A percentile compares a stretch with the other conserved stretches of the same genome.
Evolutionary conservation across 352 stramenopile species (phyloP).

Genomic region (Phytophthora nicotianae): DNA sequence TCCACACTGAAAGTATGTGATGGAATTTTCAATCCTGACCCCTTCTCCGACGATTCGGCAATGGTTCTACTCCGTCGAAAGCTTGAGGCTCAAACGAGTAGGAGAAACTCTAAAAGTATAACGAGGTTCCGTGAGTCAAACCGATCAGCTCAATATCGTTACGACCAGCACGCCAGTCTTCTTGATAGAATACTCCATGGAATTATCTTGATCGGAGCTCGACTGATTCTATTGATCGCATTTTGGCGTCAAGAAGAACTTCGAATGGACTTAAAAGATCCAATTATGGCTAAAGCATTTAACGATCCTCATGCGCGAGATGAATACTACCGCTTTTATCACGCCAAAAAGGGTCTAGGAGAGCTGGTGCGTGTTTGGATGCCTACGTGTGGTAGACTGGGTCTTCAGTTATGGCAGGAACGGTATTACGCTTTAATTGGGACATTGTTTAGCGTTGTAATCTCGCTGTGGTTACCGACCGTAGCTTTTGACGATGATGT

Average conservation of each 20-base stretch:
- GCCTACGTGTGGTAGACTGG: slow-evolving; percentile 59
- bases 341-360: slow-evolving; percentile 45
- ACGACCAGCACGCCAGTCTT: not conserved
- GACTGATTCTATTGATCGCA: slow-evolving; percentile 41
- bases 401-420: slow-evolving; percentile 54
- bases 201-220: slow-evolving; percentile 2
- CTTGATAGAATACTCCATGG: slow-evolving; percentile 1
- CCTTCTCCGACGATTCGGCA: slow-evolving; percentile 22
- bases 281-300: slow-evolving; percentile 42
- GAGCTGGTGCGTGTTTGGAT: slow-evolving; percentile 67
- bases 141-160: slow-evolving; percentile 15
- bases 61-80: slow-evolving; percentile 23
- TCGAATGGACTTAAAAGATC: slow-evolving; percentile 46
- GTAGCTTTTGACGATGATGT: slow-evolving; percentile 3
- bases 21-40: slow-evolving; percentile 20
- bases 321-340: slow-evolving; percentile 48
- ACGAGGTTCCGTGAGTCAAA: slow-evolving; percentile 1
- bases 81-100: slow-evolving; percentile 1
- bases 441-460: slow-evolving; percentile 23
- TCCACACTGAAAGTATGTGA: slow-evolving; percentile 23
- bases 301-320: slow-evolving; percentile 33
- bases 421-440: slow-evolving; percentile 44
- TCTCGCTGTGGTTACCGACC: slow-evolving; percentile 11
- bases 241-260: slow-evolving; percentile 71
- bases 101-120: not conserved